Evolutionary conservation across 257 asterid species (phyloP), one percentile per base, ranked within the genome.

Genomic region (Osmanthus fragrans): DNA sequence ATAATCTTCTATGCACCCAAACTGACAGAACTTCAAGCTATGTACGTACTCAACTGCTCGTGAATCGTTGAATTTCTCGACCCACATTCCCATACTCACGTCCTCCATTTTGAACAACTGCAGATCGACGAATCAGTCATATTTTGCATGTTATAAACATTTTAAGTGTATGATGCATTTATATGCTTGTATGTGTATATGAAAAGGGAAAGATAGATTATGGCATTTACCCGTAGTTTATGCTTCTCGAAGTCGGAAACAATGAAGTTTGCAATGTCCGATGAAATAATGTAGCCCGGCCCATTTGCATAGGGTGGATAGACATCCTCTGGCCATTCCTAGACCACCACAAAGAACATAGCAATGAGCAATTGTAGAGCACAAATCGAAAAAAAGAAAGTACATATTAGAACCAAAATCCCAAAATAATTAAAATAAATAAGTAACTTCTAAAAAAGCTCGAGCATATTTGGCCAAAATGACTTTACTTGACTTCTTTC

Each of bases 311-410:
- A 96, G 36, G 98, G 91, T 45, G 98, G 99, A 76, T 96, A 96
- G 63, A 85, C 89, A 86, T 89, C 97, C 93, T 91, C 97, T 8
- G 98, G 99, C 99, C 99, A 96, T 85, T 96, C 99, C 99, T 93
- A 85, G 74, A 84, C 58, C 74, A 70, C 68, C 60, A 32, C 37
- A 78, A 33, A n/a, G 49, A 51, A n/a, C 29, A 67, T 7, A 54
- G 25, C 0, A 67, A 3, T 7, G 40, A 74, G 4, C 18, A 54
- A 21, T 19, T 54, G 5, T 7, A 54, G 64, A 18, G 64, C 27
- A 54, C 7, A 2, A 6, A 27, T 51, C 42, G 9, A 21, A 2
- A 1, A 10, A 56, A 32, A 21, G 7, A 54, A n/a, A 19, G 11
- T 56, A 49, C 5, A 1, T 1, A 8, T 0, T 15, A 18, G 23